phyloP scores from a whole-genome alignment of 2,329 filamentous ascomycete genomes.

The Rhynchosporium agropyri region DNA sequence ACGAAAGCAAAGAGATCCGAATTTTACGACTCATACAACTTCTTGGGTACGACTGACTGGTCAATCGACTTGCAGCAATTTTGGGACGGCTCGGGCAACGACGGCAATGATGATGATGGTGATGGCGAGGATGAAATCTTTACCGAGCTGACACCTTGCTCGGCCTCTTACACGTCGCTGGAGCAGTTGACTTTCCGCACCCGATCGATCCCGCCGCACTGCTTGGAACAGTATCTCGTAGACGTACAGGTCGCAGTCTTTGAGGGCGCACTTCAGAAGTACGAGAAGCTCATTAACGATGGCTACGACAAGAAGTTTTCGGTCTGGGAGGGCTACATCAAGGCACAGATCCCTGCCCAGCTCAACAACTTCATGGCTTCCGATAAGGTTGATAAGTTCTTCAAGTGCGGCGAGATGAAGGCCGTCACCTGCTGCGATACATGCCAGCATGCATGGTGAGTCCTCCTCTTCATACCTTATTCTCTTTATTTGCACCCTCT shows the following conservation, averaged over 20 bases:
- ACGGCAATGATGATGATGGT: not conserved
- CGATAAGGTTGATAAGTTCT: not conserved
- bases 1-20: not conserved
- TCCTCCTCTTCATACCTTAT: not conserved
- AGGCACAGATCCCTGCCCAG: slow-evolving; percentile 2
- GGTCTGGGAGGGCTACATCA: slow-evolving; percentile 1
- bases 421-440: not conserved
- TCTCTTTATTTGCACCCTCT: not conserved
- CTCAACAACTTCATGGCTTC: not conserved
- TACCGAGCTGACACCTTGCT: not conserved
- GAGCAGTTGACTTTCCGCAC: not conserved
- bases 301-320: slow-evolving; percentile 2
- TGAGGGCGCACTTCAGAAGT: not conserved
- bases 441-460: slow-evolving; percentile 1
- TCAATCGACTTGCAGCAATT: slow-evolving; percentile 5
- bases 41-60: slow-evolving; percentile 11
- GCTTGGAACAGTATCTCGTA: not conserved
- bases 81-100: not conserved
- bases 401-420: not conserved
- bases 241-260: slow-evolving; percentile 2
- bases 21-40: not conserved
- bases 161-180: not conserved
- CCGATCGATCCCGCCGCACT: not conserved
- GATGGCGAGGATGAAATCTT: not conserved
- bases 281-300: not conserved